These are phyloP conservation scores for Solanum hybrid DNA, from an alignment of 305 asterid species.

Conservation along the genomic window DNA sequence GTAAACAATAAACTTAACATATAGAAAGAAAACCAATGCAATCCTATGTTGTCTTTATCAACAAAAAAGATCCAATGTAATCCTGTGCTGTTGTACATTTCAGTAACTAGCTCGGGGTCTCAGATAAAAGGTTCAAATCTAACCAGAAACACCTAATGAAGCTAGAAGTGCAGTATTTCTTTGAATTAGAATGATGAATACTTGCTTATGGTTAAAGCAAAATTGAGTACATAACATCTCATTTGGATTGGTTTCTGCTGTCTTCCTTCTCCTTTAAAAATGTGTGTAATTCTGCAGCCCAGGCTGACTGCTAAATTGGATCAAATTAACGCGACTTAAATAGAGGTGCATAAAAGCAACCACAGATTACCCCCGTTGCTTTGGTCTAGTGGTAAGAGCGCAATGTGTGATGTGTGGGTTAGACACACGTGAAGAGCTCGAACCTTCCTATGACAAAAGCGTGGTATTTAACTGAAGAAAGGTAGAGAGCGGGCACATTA, in stretches of 20 bases:
- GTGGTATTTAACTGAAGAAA: background rate
- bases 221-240: background rate
- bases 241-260: background rate
- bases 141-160: background rate
- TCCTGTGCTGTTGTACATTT: background rate
- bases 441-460: background rate
- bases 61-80: background rate
- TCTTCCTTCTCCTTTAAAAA: background rate
- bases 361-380: background rate
- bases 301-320: background rate
- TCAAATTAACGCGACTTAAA: background rate
- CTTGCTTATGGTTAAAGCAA: background rate
- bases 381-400: background rate
- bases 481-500: background rate
- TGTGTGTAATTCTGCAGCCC: background rate
- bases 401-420: background rate
- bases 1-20: background rate
- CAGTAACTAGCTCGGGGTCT: background rate
- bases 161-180: background rate
- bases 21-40: background rate
- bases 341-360: background rate
- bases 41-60: background rate
- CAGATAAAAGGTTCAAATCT: background rate
- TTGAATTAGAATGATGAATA: background rate
- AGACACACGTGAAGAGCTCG: background rate